Evolutionary conservation across 2,329 filamentous ascomycete genomes (phyloP).

Genomic region (Fusarium succisae): DNA sequence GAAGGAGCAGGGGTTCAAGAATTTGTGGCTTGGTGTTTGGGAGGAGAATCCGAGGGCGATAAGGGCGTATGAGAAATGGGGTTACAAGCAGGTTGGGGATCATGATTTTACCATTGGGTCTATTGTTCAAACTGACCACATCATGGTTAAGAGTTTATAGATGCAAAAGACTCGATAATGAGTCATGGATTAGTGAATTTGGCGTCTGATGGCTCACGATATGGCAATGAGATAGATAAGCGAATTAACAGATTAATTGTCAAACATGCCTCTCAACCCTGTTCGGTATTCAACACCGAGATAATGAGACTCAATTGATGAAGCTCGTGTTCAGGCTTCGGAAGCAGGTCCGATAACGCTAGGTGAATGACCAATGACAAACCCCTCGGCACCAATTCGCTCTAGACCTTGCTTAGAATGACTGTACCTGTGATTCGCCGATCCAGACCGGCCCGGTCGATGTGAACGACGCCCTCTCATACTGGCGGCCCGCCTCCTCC

Average conservation of each 20-base stretch:
- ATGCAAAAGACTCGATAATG: too few species aligned
- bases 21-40: constrained; percentile 60
- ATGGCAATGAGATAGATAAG: too few species aligned
- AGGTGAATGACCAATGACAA: background rate
- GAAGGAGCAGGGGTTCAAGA: constrained; percentile 47
- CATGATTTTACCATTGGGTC: constrained; percentile 55
- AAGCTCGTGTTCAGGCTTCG: fast-evolving
- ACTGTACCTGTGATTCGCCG: constrained; percentile 5
- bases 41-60: constrained; percentile 54
- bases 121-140: constrained; percentile 54
- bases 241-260: background rate
- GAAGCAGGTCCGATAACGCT: background rate
- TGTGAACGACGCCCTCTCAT: background rate
- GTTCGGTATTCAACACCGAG: background rate
- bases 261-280: background rate
- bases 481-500: constrained; percentile 21
- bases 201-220: background rate
- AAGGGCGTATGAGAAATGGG: constrained; percentile 52
- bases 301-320: background rate
- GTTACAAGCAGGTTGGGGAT: constrained; percentile 51
- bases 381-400: background rate
- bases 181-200: background rate
- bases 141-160: constrained; percentile 49
- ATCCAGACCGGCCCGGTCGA: constrained; percentile 17
- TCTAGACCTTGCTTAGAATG: constrained; percentile 8